Evolutionary conservation across 192 early-diverging fungal genomes (phyloP), one percentile per base, ranked within the genome.

Genomic region (Endogone sp.): DNA sequence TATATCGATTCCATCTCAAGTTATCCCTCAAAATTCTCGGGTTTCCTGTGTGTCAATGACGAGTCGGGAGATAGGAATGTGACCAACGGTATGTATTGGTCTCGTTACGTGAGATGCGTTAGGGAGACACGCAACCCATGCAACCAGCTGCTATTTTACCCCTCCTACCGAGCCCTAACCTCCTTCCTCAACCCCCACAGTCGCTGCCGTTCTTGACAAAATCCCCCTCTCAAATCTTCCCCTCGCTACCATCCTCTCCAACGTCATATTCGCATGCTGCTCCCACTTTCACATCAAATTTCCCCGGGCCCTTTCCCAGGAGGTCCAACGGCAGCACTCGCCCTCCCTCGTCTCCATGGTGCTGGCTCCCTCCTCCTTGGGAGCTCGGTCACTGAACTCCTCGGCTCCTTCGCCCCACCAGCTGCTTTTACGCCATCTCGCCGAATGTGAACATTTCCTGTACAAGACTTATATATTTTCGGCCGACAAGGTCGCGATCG

Each of bases 391-490:
- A 58, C 10, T 27, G 23, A 13, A 2, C 20, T 62, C 26, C 0
- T 11, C 16, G 13, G 2, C 60, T 11, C 60, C 22, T 62, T 30
- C 60, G 16, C 3, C 26, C 13, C 26, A 22, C 27, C 60, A 21
- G 4, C 6, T 29, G 27, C 27, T 2, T 28, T 30, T 27, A 55
- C 58, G 20, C n/a, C 28, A 27, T 54, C 23, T 28, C 32, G 24
- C n/a, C 20, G 4, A 62, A 11, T 67, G 22, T 29, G 13, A 67
- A 54, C 11, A 60, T 6, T 59, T 65, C 64, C 4, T 72, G 9
- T 49, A 72, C 25, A 25, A 67, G 26, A 66, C 64, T 26, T 59
- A 72, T 26, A 29, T 72, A n/a, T 66, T 72, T 66, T 72, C 64
- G 11, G 64, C 71, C 2, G 71, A 72, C 44, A 66, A 72, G 58